Base-by-base conservation (phyloP, 2,329 filamentous ascomycete genomes). In the Lachnellula subtilissima region DNA sequence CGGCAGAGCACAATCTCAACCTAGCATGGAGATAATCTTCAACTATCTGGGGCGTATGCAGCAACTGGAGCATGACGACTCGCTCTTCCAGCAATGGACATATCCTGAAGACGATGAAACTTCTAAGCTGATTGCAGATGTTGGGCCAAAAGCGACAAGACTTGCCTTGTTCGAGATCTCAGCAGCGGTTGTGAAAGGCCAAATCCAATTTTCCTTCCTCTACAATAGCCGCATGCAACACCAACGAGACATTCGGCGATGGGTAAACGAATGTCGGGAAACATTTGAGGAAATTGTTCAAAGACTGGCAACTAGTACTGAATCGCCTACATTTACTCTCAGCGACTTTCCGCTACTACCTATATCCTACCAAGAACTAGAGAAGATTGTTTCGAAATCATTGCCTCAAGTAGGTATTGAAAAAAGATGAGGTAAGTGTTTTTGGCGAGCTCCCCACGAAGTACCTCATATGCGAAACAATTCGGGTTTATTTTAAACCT, bases 31-130 rank as follows among this genome's bases (percentile, higher is more conserved):
- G 59, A 60, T 80, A 2, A 64, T 75, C 0, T 78, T 80, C 67
- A 79, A 80, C 62, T 80, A 77, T 56, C 68, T 74, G 0, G 76
- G 75, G 12, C 67, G 73, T 45, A 72, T 72, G 55, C 76, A 78
- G 59, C 73, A 77, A 43, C 65, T 77, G 3, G 75, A 78, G 52
- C 65, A 68, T 1, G 64, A 67, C 0, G 72, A 72, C 12, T 66
- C 70, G 50, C 62, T 74, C 9, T 59, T 66, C 11, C 54, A 48
- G 19, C 54, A 52, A 23, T 56, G 54, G 54, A 39, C 11, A 6
- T 47, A 48, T 36, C 28, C 43, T 11, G 22, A 45, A 19, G 42
- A 48, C 23, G 47, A 52, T 3, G 36, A 50, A n/a, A 50, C 19
- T 5, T 36, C 22, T 1, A 64, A 60, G 9, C 54, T 50, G 7